Evolutionary conservation across 2,329 filamentous ascomycete species (phyloP), one percentile per base, ranked within the genome.

Genomic region (Fusarium pseudonygamai): DNA sequence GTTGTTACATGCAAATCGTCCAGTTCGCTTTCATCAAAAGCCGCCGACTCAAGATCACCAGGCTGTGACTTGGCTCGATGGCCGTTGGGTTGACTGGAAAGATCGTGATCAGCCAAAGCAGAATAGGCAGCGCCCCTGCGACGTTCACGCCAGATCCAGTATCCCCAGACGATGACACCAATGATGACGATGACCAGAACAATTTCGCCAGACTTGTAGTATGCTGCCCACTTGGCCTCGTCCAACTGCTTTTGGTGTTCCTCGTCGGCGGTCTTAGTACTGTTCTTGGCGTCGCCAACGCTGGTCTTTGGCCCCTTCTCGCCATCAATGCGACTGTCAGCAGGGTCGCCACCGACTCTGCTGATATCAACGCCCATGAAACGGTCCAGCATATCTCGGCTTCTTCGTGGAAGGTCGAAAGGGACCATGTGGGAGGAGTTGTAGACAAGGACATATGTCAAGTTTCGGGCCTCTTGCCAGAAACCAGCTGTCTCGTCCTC

Each of bases 381-480:
- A 45, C 96, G 93, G 82, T 99, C 96, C 22, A 99, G 90, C 96
- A 99, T 99, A 81, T 98, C 96, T 70, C 96, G 90, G 26, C 92
- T 93, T 69, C 95, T 92, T 53, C 94, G 91, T 3, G 96, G 92
- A 77, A 93, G 93, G 82, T 99, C 96, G 79, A 96, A 98, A 2
- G 96, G 97, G 3, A 99, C 96, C 96, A 99, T 99, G 83, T 99
- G 96, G 56, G 93, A 97, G 22, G 94, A 91, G 82, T 99, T 97
- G 86, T 97, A 94, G 84, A 98, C 97, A 45, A 97, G 87, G 37
- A 99, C 92, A 80, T 99, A 99, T 2, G 96, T 98, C 69, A 99
- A 84, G 83, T 99, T 99, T 74, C 97, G 91, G 4, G 96, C 96
- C 80, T 95, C 90, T 82, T 99, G 97, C 87, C 96, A 99, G 79